These are phyloP conservation scores for Suillus lakei DNA, from an alignment of 768 basidiomycete genomes.

Conservation along the genomic window DNA sequence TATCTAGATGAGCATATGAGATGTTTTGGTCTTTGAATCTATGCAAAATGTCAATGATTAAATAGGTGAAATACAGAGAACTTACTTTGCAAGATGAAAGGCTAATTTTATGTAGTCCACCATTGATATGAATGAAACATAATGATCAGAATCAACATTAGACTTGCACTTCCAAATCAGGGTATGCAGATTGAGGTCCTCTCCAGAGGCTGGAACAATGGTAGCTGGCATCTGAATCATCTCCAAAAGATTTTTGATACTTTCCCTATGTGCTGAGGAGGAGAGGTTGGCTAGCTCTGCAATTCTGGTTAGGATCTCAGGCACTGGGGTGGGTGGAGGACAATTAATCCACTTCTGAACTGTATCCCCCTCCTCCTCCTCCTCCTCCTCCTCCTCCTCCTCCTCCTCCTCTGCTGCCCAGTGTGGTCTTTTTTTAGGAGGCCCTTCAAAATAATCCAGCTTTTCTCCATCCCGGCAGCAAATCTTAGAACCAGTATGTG, in stretches of 20 bases:
- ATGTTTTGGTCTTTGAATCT: background rate
- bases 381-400: accelerated
- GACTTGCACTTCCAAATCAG: background rate
- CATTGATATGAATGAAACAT: background rate
- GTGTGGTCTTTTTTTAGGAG: background rate
- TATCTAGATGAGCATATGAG: background rate
- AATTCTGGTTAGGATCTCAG: background rate
- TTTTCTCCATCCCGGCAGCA: background rate
- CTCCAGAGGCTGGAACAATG: background rate
- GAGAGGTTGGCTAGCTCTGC: background rate
- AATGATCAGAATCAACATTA: background rate
- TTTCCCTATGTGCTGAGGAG: background rate
- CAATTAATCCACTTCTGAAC: background rate
- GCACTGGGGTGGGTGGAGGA: background rate
- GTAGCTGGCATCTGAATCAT: background rate
- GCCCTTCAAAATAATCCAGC: background rate
- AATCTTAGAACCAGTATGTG: too few species aligned
- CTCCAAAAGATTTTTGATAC: background rate
- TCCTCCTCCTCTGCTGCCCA: background rate
- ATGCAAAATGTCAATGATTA: background rate
- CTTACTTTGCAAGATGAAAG: background rate
- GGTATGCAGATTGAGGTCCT: background rate
- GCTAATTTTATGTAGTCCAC: background rate
- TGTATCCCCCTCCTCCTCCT: background rate
- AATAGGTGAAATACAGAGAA: background rate